phyloP scores from a whole-genome alignment of 257 asterid genomes.

The Orobanche coerulescens region DNA sequence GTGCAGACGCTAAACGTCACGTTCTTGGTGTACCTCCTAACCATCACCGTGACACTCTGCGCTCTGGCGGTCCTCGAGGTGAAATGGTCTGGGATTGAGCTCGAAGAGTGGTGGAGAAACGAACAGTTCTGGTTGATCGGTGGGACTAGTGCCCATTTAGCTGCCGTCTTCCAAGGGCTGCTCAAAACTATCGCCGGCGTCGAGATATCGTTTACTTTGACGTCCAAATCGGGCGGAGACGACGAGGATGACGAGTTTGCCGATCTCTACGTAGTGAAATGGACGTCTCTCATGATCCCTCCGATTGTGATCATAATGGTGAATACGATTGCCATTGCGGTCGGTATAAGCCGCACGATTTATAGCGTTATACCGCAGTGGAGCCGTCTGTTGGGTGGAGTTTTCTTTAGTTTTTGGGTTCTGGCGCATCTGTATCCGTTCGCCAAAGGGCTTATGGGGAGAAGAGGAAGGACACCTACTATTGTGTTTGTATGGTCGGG shows the following conservation, averaged over 20 bases:
- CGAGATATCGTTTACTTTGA: constrained; percentile 64
- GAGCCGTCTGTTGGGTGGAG: constrained; percentile 64
- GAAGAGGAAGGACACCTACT: constrained; percentile 62
- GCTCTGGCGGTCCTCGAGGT: constrained; percentile 59
- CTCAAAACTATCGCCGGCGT: constrained; percentile 57
- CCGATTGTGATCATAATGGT: constrained; percentile 63
- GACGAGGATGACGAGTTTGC: constrained; percentile 59
- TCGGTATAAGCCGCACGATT: constrained; percentile 55
- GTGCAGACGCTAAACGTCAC: constrained; percentile 60
- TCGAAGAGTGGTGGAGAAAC: constrained; percentile 73
- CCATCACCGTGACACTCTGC: constrained; percentile 53
- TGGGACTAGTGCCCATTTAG: constrained; percentile 68
- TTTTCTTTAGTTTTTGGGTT: constrained; percentile 72
- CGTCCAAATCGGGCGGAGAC: constrained; percentile 61
- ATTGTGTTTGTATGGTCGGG: constrained; percentile 67
- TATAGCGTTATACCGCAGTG: constrained; percentile 64
- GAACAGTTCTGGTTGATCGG: constrained; percentile 72
- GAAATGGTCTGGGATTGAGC: constrained; percentile 64
- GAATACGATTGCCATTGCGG: constrained; percentile 58
- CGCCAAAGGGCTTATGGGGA: constrained; percentile 68
- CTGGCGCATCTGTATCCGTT: constrained; percentile 64
- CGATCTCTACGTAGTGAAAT: constrained; percentile 55
- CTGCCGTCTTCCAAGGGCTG: constrained; percentile 45
- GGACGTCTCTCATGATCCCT: constrained; percentile 70
- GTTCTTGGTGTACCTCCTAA: constrained; percentile 47